Evolutionary conservation across 495 filamentous ascomycete genomes (phyloP).

Genomic region (Aspergillus coremiiformis): DNA sequence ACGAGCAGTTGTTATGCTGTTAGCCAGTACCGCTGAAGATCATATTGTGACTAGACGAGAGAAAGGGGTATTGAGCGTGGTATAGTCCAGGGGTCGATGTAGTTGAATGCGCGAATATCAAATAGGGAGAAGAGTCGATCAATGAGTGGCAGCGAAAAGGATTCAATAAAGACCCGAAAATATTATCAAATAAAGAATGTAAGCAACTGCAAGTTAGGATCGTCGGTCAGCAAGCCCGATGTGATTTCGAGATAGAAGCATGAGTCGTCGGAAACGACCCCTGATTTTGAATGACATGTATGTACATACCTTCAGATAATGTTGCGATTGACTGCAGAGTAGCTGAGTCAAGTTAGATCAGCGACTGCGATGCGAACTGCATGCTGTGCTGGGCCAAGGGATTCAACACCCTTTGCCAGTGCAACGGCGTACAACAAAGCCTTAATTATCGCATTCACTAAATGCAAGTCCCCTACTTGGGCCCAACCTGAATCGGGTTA

Average conservation of each 20-base stretch:
- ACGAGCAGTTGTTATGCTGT: not conserved
- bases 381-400: not conserved
- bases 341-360: slow-evolving; percentile 7
- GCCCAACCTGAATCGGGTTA: not conserved
- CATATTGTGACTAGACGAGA: slow-evolving; percentile 14
- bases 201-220: slow-evolving; percentile 7
- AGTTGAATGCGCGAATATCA: not conserved
- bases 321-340: not conserved
- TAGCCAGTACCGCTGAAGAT: slow-evolving; percentile 13
- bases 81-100: not conserved
- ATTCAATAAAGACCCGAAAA: not conserved
- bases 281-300: not conserved
- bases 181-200: slow-evolving; percentile 11
- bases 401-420: not conserved
- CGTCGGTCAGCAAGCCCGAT: slow-evolving; percentile 5
- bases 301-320: not conserved
- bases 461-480: not conserved
- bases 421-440: not conserved
- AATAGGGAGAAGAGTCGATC: not conserved
- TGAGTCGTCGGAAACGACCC: not conserved
- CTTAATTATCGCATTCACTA: not conserved
- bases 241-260: not conserved
- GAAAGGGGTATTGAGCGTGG: not conserved
- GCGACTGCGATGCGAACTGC: slow-evolving; percentile 1
- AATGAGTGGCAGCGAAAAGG: slow-evolving; percentile 16